A percentile compares a stretch with the other conserved stretches of the same genome.
These are phyloP conservation scores for Nyctanthes arbortristis DNA, from an alignment of 257 asterid genomes.

Conservation along the genomic window DNA sequence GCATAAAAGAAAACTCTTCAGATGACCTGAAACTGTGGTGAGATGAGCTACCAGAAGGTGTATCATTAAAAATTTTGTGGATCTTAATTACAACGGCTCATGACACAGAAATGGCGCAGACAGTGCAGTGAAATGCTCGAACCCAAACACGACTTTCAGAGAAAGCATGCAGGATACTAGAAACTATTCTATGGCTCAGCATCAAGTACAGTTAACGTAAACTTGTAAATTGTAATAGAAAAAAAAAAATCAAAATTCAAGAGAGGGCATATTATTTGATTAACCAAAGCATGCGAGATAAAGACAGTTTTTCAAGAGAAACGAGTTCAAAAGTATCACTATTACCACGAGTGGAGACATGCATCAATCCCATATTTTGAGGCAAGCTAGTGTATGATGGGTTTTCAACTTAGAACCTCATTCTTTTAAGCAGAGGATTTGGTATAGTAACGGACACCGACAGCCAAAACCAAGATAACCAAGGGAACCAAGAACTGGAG, in stretches of 20 bases:
- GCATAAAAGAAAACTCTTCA: background rate
- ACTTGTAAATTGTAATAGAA: background rate
- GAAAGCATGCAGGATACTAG: background rate
- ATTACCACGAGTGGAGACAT: conserved; percentile 16
- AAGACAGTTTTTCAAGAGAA: conserved; percentile 9
- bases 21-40: background rate
- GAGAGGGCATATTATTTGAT: background rate
- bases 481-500: conserved; percentile 85
- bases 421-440: conserved; percentile 55
- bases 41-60: background rate
- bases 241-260: background rate
- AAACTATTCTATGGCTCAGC: background rate
- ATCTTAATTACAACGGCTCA: background rate
- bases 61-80: background rate
- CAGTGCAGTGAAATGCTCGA: background rate
- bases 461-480: conserved; percentile 68
- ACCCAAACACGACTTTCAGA: background rate
- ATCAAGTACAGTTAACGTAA: background rate
- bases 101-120: too few relatives aligned
- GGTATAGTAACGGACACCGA: conserved; percentile 74
- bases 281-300: background rate
- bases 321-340: conserved; percentile 14
- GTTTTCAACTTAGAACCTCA: background rate
- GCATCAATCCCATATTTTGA: background rate
- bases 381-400: background rate